Conservation (phyloP, 306 rosid species). For the Acmispon strigosus region DNA sequence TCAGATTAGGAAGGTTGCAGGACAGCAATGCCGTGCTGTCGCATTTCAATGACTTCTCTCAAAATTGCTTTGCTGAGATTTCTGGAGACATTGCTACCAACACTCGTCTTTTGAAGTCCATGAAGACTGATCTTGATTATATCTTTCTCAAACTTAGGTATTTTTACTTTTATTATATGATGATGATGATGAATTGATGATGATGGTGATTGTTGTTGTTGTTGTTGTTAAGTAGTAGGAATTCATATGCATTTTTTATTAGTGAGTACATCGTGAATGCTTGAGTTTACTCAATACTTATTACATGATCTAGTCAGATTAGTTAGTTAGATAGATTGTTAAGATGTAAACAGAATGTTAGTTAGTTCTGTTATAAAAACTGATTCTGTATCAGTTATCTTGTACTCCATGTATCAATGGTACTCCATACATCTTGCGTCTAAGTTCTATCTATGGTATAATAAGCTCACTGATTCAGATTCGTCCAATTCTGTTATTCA, state of each 20-base stretch:
- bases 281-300: not conserved
- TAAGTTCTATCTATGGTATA: no score
- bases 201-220: no score
- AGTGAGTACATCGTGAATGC: not conserved
- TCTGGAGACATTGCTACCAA: constrained; percentile 62
- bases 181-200: no score
- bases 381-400: no score
- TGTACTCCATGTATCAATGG: no score
- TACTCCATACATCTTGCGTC: no score
- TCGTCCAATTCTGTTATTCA: no score
- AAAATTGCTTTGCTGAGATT: constrained; percentile 60
- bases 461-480: no score
- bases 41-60: constrained; percentile 84
- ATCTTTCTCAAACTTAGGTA: constrained; percentile 88
- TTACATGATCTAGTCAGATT: no score
- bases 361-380: no score
- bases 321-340: no score
- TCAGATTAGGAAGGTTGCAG: constrained; percentile 93
- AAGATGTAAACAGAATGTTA: no score
- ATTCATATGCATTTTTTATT: not conserved
- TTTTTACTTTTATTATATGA: not conserved
- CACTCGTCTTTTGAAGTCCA: constrained; percentile 58
- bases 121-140: constrained; percentile 87
- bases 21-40: constrained; percentile 87
- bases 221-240: not conserved